Conservation (phyloP, 345 rosid genomes). For the Nasturtium officinale region DNA sequence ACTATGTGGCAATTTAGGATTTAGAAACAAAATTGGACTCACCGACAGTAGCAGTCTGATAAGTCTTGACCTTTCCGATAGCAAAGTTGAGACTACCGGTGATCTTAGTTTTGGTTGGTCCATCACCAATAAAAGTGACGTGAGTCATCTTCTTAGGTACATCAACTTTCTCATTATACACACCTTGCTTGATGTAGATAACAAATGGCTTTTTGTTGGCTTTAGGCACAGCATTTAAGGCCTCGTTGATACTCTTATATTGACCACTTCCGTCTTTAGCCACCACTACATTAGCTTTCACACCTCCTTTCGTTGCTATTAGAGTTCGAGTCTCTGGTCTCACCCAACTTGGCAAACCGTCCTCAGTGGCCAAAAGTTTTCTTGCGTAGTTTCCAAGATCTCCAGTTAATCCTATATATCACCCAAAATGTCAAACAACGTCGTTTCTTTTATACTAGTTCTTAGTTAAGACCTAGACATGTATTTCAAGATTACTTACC, state of each 20-base stretch:
- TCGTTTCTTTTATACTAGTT: neutral
- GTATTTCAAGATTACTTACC: conserved; percentile 15
- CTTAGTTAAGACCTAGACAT: neutral
- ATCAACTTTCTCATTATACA: conserved; percentile 56
- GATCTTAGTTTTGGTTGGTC: conserved; percentile 64
- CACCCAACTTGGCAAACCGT: conserved; percentile 56
- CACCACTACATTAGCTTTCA: conserved; percentile 55
- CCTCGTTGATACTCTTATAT: conserved; percentile 54
- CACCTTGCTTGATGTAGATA: conserved; percentile 69
- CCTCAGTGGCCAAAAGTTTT: conserved; percentile 37
- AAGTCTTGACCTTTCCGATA: conserved; percentile 50
- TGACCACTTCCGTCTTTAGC: conserved; percentile 78
- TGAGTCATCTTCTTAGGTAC: conserved; percentile 44
- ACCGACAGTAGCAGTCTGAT: conserved; percentile 64
- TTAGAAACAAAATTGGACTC: conserved; percentile 25
- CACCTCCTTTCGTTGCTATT: conserved; percentile 31
- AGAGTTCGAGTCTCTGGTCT: conserved; percentile 34
- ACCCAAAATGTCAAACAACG: neutral
- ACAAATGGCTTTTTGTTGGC: conserved; percentile 47
- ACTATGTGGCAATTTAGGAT: neutral
- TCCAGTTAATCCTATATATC: conserved; percentile 17
- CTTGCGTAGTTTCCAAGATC: conserved; percentile 29
- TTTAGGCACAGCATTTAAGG: conserved; percentile 50
- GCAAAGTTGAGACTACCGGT: conserved; percentile 52
- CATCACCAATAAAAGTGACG: conserved; percentile 73